Evolutionary conservation across 2,329 filamentous ascomycete species (phyloP), one percentile per base, ranked within the genome.

Genomic region (Dactylellina sp.): DNA sequence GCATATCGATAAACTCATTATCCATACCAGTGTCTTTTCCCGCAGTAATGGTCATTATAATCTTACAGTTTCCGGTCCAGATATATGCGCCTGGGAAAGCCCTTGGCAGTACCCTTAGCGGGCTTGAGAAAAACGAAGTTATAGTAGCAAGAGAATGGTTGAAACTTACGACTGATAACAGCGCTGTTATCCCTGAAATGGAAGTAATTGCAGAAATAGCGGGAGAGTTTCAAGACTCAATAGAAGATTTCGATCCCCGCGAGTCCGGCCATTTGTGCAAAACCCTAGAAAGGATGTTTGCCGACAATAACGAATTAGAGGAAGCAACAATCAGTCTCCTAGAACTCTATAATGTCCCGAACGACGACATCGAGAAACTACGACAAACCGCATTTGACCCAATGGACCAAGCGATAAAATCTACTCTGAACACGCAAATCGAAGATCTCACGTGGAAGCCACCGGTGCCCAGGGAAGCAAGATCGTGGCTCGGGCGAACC

Each of bases 391-490:
- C 49, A 12, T 49, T 70, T n/a, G 56, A 61, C 49, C 56, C 55
- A 14, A 28, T 68, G 7, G 53, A 60, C 40, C 63, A 66, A 18
- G 52, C 53, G 2, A 49, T 70, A 9, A 70, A 70, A 20, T n/a
- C 16, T 18, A 53, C 53, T 9, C 28, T 60, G n/a, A 60, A 68
- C 52, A 6, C 37, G 2, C 46, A 68, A 28, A 32, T 71, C 14
- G 14, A 42, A 40, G 49, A 44, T 14, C 24, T 57, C 25, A 22
- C 22, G 14, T 71, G 65, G 56, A 71, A 63, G 9, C 65, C 57
- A 9, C 7, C 7, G n/a, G 47, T 49, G 25, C 39, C 56, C 5
- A 46, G 55, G 20, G 37, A 61, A 12, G 42, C 47, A 9, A 61
- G 49, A n/a, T 47, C 55, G 16, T 61, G 32, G 37, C 24, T 61